A percentile compares a stretch with the other conserved stretches of the same genome.
Conservation (phyloP, 176 grass and related monocot species). For the Areca catechu region DNA sequence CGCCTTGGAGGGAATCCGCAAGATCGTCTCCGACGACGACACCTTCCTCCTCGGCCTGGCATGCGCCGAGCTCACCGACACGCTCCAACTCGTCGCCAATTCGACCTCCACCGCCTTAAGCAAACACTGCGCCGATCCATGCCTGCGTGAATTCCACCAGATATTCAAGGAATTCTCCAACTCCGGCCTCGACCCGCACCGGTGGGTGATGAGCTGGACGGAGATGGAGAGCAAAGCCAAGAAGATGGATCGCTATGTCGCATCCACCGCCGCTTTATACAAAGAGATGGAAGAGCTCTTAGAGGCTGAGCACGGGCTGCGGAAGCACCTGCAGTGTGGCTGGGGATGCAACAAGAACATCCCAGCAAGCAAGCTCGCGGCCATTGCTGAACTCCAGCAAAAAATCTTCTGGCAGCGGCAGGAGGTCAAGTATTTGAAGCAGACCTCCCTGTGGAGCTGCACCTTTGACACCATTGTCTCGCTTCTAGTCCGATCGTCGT, state of each 20-base stretch:
- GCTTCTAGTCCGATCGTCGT: constrained; percentile 35
- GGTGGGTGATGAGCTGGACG: constrained; percentile 50
- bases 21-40: constrained; percentile 73
- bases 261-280: constrained; percentile 36
- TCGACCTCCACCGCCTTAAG: constrained; percentile 24
- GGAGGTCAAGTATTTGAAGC: constrained; percentile 73
- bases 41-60: constrained; percentile 51
- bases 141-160: constrained; percentile 31
- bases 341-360: constrained; percentile 12
- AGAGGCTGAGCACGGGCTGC: constrained; percentile 53
- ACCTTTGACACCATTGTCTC: constrained; percentile 53
- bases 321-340: constrained; percentile 41
- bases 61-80: constrained; percentile 59
- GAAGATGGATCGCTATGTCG: constrained; percentile 55
- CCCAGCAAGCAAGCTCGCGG: constrained; percentile 47
- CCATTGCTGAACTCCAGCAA: constrained; percentile 62
- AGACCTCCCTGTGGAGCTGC: constrained; percentile 62
- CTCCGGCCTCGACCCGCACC: constrained; percentile 38
- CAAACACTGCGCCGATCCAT: constrained; percentile 42
- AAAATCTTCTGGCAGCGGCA: constrained; percentile 69
- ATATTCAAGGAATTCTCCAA: constrained; percentile 48
- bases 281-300: constrained; percentile 64
- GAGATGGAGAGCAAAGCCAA: constrained; percentile 58
- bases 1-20: constrained; percentile 46
- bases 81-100: constrained; percentile 38